Percentiles rank a stretch among this genome's conserved stretches.
phyloP scores from a whole-genome alignment of 2,329 filamentous ascomycete genomes.

The Sphaceloma murrayae region DNA sequence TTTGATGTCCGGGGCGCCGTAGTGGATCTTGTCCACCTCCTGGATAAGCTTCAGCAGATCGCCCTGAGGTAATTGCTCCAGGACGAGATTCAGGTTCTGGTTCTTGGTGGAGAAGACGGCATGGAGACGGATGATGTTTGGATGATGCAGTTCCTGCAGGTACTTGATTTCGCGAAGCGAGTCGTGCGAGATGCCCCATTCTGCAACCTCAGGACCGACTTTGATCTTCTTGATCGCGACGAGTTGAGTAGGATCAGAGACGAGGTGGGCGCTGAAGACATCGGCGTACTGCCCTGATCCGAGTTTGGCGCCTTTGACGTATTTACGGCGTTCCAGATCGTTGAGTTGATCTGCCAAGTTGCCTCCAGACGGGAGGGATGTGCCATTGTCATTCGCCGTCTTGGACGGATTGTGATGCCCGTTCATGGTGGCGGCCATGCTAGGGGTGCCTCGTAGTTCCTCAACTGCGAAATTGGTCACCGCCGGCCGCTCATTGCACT shows the following conservation, averaged over 20 bases:
- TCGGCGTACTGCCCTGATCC: conserved; percentile 96
- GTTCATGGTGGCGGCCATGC: conserved; percentile 13
- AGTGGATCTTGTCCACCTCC: conserved; percentile 61
- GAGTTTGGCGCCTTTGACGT: conserved; percentile 77
- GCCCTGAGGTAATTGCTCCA: conserved; percentile 87
- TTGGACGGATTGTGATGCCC: conserved; percentile 1
- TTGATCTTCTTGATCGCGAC: conserved; percentile 96
- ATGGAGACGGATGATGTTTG: conserved; percentile 88
- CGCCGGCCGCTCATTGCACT: no score
- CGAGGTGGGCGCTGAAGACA: conserved; percentile 80
- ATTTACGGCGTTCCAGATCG: conserved; percentile 60
- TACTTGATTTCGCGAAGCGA: conserved; percentile 93
- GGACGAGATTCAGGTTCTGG: conserved; percentile 90
- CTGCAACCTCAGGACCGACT: conserved; percentile 71
- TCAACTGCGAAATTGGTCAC: background rate
- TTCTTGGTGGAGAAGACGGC: conserved; percentile 93
- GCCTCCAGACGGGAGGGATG: conserved; percentile 15
- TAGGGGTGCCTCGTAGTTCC: background rate
- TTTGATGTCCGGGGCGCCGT: conserved; percentile 85
- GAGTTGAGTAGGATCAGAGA: conserved; percentile 57
- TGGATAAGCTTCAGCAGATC: conserved; percentile 92
- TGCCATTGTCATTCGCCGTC: background rate
- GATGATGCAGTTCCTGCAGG: conserved; percentile 85
- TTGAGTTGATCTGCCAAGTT: conserved; percentile 42
- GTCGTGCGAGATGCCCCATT: conserved; percentile 80